Percentiles rank a stretch among this genome's conserved stretches.
Conservation (phyloP, 1,284 basidiomycete species). For the Microbotryum violaceum region DNA sequence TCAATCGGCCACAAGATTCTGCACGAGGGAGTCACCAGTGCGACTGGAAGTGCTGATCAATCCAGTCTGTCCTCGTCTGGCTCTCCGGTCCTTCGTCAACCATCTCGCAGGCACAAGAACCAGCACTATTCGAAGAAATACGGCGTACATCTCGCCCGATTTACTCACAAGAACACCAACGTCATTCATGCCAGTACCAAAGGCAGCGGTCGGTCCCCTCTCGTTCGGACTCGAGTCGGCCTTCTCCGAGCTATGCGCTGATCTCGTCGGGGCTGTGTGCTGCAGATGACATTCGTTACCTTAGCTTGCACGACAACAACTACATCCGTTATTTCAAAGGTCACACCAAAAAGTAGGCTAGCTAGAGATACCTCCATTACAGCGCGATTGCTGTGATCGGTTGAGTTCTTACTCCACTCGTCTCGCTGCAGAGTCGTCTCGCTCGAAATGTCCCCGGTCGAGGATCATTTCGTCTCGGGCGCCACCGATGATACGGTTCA, state of each 20-base stretch:
- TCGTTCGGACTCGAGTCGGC: neutral
- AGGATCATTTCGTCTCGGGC: constrained; percentile 92
- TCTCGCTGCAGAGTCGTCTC: constrained; percentile 59
- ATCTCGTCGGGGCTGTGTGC: neutral
- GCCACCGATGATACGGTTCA: constrained; percentile 92
- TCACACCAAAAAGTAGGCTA: constrained; percentile 60
- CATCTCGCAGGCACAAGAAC: constrained; percentile 55
- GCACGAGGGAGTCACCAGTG: neutral
- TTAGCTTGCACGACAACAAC: constrained; percentile 90
- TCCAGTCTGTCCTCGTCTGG: neutral
- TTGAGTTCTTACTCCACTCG: neutral
- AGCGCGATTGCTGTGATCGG: neutral
- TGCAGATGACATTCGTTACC: constrained; percentile 76
- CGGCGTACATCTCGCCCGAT: constrained; percentile 84
- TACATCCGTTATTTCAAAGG: constrained; percentile 94
- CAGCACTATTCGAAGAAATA: constrained; percentile 90
- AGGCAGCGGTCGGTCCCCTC: constrained; percentile 57
- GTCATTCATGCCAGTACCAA: constrained; percentile 91
- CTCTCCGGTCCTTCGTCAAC: constrained; percentile 32
- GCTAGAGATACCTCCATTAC: too few relatives aligned
- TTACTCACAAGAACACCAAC: constrained; percentile 79
- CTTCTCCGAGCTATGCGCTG: too few relatives aligned
- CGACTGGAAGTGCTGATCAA: neutral
- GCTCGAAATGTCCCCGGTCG: constrained; percentile 81
- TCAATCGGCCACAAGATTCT: neutral